These are phyloP conservation scores for Microthlaspi erraticum DNA, from an alignment of 345 rosid species.

Conservation along the genomic window DNA sequence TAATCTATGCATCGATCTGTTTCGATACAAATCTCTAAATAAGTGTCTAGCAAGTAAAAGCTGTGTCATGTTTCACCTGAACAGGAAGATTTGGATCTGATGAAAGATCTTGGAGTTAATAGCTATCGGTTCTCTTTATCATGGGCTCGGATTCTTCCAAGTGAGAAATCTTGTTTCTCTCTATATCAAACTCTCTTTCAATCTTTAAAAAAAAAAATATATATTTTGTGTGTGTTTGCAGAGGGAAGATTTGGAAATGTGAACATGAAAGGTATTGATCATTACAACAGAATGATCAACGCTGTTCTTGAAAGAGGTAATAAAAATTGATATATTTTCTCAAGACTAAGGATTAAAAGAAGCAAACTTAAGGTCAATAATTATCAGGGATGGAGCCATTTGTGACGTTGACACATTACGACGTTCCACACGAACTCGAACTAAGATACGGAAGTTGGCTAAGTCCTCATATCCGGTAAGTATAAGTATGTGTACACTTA, in stretches of 20 bases:
- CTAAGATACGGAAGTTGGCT: constrained; percentile 75
- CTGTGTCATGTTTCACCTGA: not conserved
- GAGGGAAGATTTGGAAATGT: constrained; percentile 75
- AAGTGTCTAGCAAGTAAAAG: too few relatives aligned
- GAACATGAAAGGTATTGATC: constrained; percentile 63
- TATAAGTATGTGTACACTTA: not conserved
- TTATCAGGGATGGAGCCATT: constrained; percentile 75
- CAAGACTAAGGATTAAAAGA: not conserved
- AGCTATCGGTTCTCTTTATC: constrained; percentile 82
- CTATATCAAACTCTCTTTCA: not conserved
- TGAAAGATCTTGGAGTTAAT: constrained; percentile 58
- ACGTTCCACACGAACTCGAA: constrained; percentile 79
- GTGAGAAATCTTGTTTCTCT: constrained; percentile 45
- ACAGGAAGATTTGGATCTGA: constrained; percentile 46
- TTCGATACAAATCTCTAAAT: too few relatives aligned
- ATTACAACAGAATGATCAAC: constrained; percentile 61
- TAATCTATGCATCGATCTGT: too few relatives aligned
- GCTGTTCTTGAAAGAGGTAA: constrained; percentile 57
- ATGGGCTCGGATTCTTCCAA: constrained; percentile 79
- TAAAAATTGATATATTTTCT: not conserved
- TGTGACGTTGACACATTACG: constrained; percentile 73
- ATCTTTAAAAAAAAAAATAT: too few relatives aligned
- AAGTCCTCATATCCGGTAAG: constrained; percentile 60
- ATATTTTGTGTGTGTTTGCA: constrained; percentile 16
- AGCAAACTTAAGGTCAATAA: not conserved